Evolutionary conservation across 805 yeast genomes (phyloP).

Genomic region (Candida qinlingensis): DNA sequence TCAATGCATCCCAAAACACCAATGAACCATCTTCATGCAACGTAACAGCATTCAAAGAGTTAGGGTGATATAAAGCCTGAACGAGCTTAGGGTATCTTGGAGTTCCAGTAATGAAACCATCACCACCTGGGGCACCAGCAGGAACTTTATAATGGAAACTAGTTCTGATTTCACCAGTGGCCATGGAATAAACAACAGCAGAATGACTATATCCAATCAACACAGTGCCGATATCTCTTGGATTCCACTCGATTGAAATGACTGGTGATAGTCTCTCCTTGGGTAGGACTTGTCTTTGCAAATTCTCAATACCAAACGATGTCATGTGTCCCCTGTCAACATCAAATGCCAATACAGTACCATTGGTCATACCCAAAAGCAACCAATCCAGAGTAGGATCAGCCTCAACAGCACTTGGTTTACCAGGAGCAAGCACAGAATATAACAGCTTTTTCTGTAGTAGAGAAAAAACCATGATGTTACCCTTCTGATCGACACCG

Average conservation of each 20-base stretch:
- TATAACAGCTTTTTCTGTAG: constrained; percentile 56
- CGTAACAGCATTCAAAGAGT: constrained; percentile 79
- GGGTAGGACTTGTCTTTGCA: constrained; percentile 58
- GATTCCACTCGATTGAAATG: constrained; percentile 68
- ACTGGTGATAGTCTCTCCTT: constrained; percentile 61
- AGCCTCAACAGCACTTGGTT: constrained; percentile 61
- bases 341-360: constrained; percentile 67
- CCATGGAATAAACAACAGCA: constrained; percentile 65
- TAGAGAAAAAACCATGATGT: constrained; percentile 65
- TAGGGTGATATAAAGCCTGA: constrained; percentile 83
- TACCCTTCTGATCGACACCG: constrained; percentile 57
- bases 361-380: constrained; percentile 73
- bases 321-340: constrained; percentile 72
- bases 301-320: constrained; percentile 60
- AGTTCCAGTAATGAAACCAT: constrained; percentile 28
- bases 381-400: constrained; percentile 92
- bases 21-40: constrained; percentile 78
- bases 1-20: constrained; percentile 89
- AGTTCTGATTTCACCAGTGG: constrained; percentile 51
- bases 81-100: constrained; percentile 36
- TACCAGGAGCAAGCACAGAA: constrained; percentile 56
- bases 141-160: constrained; percentile 58
- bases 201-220: constrained; percentile 67
- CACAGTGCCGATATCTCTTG: constrained; percentile 79
- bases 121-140: constrained; percentile 71